A percentile compares a stretch with the other conserved stretches of the same genome.
These are phyloP conservation scores for Thalassiosira livingstoniorum DNA, from an alignment of 352 stramenopile genomes.

Conservation along the genomic window DNA sequence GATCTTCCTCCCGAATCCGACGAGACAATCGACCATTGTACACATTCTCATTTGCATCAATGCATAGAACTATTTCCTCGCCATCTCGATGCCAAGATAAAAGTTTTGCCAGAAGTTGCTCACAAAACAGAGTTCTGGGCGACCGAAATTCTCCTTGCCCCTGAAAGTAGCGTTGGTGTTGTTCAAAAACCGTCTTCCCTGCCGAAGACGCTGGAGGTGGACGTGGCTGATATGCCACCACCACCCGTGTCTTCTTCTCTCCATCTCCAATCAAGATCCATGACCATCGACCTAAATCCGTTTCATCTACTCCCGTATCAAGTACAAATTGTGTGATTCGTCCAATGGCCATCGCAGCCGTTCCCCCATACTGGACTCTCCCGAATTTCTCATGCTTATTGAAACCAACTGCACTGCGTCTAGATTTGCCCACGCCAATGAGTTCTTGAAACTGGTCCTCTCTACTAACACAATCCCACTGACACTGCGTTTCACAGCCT, in stretches of 20 bases:
- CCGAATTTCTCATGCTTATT: not conserved
- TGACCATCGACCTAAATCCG: slow-evolving; percentile 11
- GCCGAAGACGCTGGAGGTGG: not conserved
- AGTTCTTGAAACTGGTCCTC: slow-evolving; percentile 11
- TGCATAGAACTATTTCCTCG: not conserved
- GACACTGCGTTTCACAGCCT: slow-evolving; percentile 23
- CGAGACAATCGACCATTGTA: slow-evolving; percentile 3
- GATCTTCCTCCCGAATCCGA: not conserved
- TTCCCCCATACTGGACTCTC: slow-evolving; percentile 25
- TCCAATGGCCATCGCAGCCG: slow-evolving; percentile 12
- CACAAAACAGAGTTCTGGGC: slow-evolving; percentile 6
- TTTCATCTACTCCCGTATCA: not conserved
- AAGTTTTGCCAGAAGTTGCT: slow-evolving; percentile 5
- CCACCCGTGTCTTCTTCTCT: not conserved
- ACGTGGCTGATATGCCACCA: slow-evolving; percentile 17
- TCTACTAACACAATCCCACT: slow-evolving; percentile 14
- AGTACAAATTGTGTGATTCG: not conserved
- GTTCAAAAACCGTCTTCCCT: slow-evolving; percentile 19
- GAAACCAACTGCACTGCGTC: not conserved
- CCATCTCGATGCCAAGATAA: not conserved
- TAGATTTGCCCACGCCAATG: not conserved
- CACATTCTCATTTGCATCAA: slow-evolving; percentile 18
- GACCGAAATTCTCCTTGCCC: slow-evolving; percentile 5
- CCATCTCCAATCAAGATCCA: slow-evolving; percentile 13
- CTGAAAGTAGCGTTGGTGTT: slow-evolving; percentile 26